Evolutionary conservation across 208 protist genomes (phyloP).

Genomic region (Porcisia deanei): DNA sequence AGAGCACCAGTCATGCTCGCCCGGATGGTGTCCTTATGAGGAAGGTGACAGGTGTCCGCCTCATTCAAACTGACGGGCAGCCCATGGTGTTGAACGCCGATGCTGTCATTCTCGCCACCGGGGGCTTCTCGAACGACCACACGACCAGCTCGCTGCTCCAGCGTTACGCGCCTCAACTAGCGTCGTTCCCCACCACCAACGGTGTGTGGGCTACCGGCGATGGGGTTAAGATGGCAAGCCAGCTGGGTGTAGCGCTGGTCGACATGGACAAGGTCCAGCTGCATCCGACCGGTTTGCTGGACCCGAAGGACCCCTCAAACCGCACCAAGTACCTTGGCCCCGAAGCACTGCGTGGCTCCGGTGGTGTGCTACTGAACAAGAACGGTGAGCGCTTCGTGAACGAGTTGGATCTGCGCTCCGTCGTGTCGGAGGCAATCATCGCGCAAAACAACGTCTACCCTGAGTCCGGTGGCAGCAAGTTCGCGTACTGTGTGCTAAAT

Average conservation of each 20-base stretch:
- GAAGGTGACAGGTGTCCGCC: constrained; percentile 52
- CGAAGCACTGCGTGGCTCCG: constrained; percentile 95
- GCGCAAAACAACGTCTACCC: constrained; percentile 70
- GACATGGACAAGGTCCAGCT: constrained; percentile 96
- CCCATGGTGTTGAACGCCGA: constrained; percentile 58
- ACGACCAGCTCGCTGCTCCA: constrained; percentile 64
- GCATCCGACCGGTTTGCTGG: constrained; percentile 96
- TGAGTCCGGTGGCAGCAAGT: constrained; percentile 52
- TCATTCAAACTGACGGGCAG: constrained; percentile 17
- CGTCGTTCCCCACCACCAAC: constrained; percentile 91
- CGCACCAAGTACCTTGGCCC: constrained; percentile 94
- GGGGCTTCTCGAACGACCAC: constrained; percentile 84
- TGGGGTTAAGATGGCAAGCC: constrained; percentile 70
- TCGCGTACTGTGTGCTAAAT: constrained; percentile 88
- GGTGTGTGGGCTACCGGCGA: constrained; percentile 83
- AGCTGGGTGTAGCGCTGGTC: constrained; percentile 76
- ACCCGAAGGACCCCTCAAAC: constrained; percentile 88
- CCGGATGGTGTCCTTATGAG: constrained; percentile 46
- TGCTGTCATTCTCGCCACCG: constrained; percentile 89
- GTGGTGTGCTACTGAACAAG: constrained; percentile 94
- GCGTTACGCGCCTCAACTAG: constrained; percentile 77
- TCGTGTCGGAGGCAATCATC: constrained; percentile 92
- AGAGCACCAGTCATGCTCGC: constrained; percentile 32
- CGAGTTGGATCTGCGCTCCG: constrained; percentile 94
- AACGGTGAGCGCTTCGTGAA: constrained; percentile 94